Conservation (phyloP, 768 basidiomycete genomes). For the Naganishia vaughanmartiniae region DNA sequence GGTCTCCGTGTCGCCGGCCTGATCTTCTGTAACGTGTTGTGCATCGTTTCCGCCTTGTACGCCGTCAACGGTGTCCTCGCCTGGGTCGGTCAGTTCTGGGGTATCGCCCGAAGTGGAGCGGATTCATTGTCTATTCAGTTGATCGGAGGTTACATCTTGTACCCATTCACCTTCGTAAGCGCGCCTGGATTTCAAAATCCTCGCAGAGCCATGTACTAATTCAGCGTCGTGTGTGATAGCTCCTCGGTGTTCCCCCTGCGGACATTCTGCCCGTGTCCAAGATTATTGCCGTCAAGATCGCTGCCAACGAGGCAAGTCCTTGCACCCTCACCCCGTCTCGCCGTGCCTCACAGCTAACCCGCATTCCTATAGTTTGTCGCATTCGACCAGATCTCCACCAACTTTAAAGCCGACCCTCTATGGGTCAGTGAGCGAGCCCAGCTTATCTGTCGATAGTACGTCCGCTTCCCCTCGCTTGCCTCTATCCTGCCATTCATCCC, state of each 20-base stretch:
- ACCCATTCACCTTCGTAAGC: constrained; percentile 62
- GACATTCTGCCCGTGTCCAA: constrained; percentile 79
- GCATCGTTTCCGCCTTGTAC: constrained; percentile 76
- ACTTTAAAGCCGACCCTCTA: constrained; percentile 61
- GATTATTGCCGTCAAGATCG: constrained; percentile 78
- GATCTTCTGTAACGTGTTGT: constrained; percentile 76
- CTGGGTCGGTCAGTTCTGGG: constrained; percentile 83
- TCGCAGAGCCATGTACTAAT: neutral
- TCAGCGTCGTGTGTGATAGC: constrained; percentile 26
- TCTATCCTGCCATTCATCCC: neutral
- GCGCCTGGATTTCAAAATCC: constrained; percentile 66
- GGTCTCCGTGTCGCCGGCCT: constrained; percentile 83
- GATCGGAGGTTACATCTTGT: constrained; percentile 80
- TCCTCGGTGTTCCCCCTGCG: constrained; percentile 67
- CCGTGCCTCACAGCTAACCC: neutral
- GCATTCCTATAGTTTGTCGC: constrained; percentile 23
- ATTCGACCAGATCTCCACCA: constrained; percentile 54
- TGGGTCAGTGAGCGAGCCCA: constrained; percentile 59
- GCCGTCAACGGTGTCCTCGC: constrained; percentile 79
- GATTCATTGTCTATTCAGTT: constrained; percentile 71
- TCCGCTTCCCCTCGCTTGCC: neutral
- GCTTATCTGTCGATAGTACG: constrained; percentile 71
- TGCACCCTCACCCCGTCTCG: neutral
- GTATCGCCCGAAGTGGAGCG: constrained; percentile 59
- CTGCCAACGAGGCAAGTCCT: constrained; percentile 54